These are phyloP conservation scores for Pseudocohnilembus persalinus DNA, from an alignment of 169 alveolate species.

Conservation along the genomic window DNA sequence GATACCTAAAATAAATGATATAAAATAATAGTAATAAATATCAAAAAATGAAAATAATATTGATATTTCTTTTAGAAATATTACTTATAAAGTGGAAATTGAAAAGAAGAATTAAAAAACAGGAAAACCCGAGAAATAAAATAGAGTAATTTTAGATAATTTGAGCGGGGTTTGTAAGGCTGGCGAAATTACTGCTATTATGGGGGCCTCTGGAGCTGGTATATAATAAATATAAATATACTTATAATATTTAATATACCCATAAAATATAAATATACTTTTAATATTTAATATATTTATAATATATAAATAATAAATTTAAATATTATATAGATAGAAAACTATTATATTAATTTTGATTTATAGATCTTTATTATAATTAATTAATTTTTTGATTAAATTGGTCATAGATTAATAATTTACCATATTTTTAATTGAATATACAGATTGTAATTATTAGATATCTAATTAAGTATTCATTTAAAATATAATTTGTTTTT, in stretches of 20 bases:
- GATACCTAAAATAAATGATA: too few relatives aligned
- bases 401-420: too few relatives aligned
- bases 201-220: constrained; percentile 90
- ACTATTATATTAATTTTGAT: too few relatives aligned
- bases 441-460: too few relatives aligned
- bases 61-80: background rate
- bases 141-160: constrained; percentile 18
- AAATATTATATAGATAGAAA: too few relatives aligned
- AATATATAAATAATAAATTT: constrained; percentile 17
- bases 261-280: constrained; percentile 21
- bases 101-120: background rate
- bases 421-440: too few relatives aligned
- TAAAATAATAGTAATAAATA: too few relatives aligned
- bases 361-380: too few relatives aligned
- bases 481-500: too few relatives aligned
- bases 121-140: background rate
- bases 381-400: too few relatives aligned
- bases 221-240: constrained; percentile 41
- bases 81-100: background rate
- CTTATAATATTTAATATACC: background rate
- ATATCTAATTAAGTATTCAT: too few relatives aligned
- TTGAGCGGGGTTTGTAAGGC: constrained; percentile 34
- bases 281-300: constrained; percentile 29
- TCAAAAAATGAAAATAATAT: too few relatives aligned
- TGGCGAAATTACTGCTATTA: constrained; percentile 69